A percentile compares a stretch with the other conserved stretches of the same genome.
These are phyloP conservation scores for Phytophthora sp. DNA, from an alignment of 352 stramenopile species.

Conservation along the genomic window DNA sequence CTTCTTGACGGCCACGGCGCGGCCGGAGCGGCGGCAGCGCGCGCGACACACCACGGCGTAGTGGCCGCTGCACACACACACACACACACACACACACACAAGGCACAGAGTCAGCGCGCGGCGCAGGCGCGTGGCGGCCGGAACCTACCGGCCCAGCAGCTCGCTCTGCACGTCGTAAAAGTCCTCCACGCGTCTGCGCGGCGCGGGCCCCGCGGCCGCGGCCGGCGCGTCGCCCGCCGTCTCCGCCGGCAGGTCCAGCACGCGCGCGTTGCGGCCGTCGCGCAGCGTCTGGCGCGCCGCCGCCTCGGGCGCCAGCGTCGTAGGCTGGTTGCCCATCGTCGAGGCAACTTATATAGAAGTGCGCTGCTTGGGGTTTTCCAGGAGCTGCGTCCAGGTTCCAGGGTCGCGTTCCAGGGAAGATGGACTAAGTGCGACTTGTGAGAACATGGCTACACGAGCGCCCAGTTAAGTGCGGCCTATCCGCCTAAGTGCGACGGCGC, in stretches of 20 bases:
- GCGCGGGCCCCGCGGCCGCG: slow-evolving; percentile 2
- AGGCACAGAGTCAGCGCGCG: background rate
- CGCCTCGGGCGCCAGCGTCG: slow-evolving; percentile 10
- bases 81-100: background rate
- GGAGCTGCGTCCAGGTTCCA: too few relatives aligned
- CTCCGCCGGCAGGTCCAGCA: slow-evolving; percentile 15
- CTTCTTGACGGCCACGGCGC: slow-evolving; percentile 79
- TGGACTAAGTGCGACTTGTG: too few relatives aligned
- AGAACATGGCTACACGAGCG: slow-evolving; percentile 11
- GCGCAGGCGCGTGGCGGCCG: background rate
- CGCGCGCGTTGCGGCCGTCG: slow-evolving; percentile 14
- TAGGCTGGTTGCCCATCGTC: slow-evolving; percentile 37
- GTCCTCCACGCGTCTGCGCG: slow-evolving; percentile 51
- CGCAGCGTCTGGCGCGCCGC: slow-evolving; percentile 13
- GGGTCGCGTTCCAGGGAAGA: too few relatives aligned
- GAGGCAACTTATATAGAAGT: slow-evolving; percentile 14
- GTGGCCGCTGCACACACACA: slow-evolving; percentile 65
- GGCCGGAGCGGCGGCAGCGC: slow-evolving; percentile 53
- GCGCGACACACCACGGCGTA: slow-evolving; percentile 73
- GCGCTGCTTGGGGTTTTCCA: slow-evolving; percentile 25
- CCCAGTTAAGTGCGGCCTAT: too few relatives aligned
- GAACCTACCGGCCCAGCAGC: slow-evolving; percentile 49
- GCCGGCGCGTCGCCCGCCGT: background rate
- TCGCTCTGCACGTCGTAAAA: slow-evolving; percentile 64
- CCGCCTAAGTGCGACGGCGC: too few relatives aligned